A percentile compares a stretch with the other conserved stretches of the same genome.
phyloP scores from a whole-genome alignment of 2,329 filamentous ascomycete genomes.

The Microdochium trichocladiopsis region DNA sequence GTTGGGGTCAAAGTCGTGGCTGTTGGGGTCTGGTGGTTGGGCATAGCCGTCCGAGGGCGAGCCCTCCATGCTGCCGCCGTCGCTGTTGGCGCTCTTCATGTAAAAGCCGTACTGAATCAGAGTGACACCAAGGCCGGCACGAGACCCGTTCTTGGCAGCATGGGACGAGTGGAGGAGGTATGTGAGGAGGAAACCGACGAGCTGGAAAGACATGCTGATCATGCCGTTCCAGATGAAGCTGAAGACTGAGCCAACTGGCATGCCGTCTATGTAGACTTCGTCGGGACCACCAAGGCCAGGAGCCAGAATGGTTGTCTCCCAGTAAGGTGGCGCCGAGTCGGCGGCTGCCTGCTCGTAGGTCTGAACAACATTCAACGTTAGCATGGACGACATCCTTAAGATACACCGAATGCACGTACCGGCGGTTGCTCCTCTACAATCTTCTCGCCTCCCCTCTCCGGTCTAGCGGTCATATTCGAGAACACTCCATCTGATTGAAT shows the following conservation, averaged over 20 bases:
- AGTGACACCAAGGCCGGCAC: constrained; percentile 88
- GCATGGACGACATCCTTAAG: too few relatives aligned
- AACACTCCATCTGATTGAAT: constrained; percentile 92
- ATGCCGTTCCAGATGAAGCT: constrained; percentile 89
- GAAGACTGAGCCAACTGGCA: constrained; percentile 85
- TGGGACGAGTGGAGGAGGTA: constrained; percentile 98
- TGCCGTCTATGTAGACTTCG: constrained; percentile 94
- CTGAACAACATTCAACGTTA: constrained; percentile 39
- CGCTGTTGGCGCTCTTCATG: constrained; percentile 62
- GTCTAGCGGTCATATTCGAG: constrained; percentile 88
- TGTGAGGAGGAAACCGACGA: constrained; percentile 94
- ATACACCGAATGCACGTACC: constrained; percentile 47
- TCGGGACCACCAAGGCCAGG: constrained; percentile 85
- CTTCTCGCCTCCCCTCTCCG: constrained; percentile 69
- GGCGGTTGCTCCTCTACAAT: constrained; percentile 83
- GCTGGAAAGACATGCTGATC: constrained; percentile 95
- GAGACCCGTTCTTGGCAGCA: constrained; percentile 94
- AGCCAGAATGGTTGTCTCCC: constrained; percentile 96
- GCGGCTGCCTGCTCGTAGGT: constrained; percentile 98
- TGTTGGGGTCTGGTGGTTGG: constrained; percentile 78
- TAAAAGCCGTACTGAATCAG: constrained; percentile 96
- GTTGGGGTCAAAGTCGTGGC: constrained; percentile 77
- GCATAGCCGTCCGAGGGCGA: constrained; percentile 50
- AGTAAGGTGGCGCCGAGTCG: constrained; percentile 93
- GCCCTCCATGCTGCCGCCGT: constrained; percentile 35